Conservation (phyloP, 805 yeast species). For the Candida stauntonica region DNA sequence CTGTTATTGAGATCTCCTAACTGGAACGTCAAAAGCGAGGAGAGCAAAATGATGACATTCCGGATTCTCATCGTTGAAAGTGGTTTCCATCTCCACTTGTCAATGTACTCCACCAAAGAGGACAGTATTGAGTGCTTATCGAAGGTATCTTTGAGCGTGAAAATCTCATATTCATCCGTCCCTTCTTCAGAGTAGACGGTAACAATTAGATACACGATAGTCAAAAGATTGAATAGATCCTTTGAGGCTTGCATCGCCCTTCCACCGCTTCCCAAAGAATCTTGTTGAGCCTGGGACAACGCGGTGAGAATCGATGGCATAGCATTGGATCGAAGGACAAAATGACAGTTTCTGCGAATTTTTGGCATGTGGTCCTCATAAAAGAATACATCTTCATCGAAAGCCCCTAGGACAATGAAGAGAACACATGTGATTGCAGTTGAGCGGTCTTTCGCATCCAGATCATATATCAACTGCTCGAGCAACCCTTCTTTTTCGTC, state of each 20-base stretch:
- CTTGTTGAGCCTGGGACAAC: constrained; percentile 9
- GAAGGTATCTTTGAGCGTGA: constrained; percentile 13
- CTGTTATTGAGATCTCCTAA: constrained; percentile 54
- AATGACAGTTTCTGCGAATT: constrained; percentile 10
- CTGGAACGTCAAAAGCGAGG: constrained; percentile 51
- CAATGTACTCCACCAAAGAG: constrained; percentile 46
- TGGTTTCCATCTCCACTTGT: constrained; percentile 62
- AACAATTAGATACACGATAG: constrained; percentile 12
- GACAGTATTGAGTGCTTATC: constrained; percentile 37
- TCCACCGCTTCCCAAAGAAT: constrained; percentile 1
- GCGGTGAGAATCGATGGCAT: constrained; percentile 7
- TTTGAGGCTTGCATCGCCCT: constrained; percentile 12
- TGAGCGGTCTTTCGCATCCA: neutral
- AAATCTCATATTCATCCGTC: constrained; percentile 5
- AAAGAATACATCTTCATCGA: constrained; percentile 9
- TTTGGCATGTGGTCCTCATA: constrained; percentile 7
- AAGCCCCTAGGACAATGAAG: constrained; percentile 17
- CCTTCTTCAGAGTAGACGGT: constrained; percentile 8
- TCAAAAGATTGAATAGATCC: constrained; percentile 13
- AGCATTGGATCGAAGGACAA: constrained; percentile 6
- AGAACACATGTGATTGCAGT: constrained; percentile 10
- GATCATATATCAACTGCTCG: constrained; percentile 8
- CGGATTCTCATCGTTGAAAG: constrained; percentile 45
- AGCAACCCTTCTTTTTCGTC: constrained; percentile 17
- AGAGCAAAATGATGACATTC: constrained; percentile 47